phyloP scores from a whole-genome alignment of 495 filamentous ascomycete genomes.

The Xylaria acuta region DNA sequence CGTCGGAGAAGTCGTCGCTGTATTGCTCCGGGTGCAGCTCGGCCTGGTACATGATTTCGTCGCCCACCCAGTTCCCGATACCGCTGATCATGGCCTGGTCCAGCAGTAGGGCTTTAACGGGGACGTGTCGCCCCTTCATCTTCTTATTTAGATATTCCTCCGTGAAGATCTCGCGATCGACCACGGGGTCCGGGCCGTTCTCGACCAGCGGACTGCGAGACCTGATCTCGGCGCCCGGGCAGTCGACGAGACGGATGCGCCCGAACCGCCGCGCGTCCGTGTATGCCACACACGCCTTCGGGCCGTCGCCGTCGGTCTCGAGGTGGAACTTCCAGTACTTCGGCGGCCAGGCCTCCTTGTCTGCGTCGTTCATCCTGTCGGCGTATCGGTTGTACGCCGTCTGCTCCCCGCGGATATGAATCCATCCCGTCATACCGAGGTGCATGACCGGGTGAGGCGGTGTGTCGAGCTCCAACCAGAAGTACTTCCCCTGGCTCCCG shows the following conservation, averaged over 20 bases:
- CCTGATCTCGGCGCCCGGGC: slow-evolving; percentile 73
- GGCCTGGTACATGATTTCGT: slow-evolving; percentile 71
- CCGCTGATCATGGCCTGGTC: slow-evolving; percentile 92
- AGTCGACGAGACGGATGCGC: slow-evolving; percentile 82
- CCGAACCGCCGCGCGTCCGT: slow-evolving; percentile 79
- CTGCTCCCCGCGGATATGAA: slow-evolving; percentile 78
- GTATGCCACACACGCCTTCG: slow-evolving; percentile 76
- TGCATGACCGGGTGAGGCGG: slow-evolving; percentile 92
- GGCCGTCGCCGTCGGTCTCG: slow-evolving; percentile 61
- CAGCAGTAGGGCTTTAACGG: slow-evolving; percentile 84
- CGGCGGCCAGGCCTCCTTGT: slow-evolving; percentile 78
- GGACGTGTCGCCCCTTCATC: slow-evolving; percentile 74
- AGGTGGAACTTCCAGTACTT: slow-evolving; percentile 88
- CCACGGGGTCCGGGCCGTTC: slow-evolving; percentile 92
- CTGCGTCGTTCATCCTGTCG: slow-evolving; percentile 62
- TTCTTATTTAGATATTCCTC: slow-evolving; percentile 73
- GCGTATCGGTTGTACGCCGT: slow-evolving; percentile 74
- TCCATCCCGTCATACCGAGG: slow-evolving; percentile 88
- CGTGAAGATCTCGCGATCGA: slow-evolving; percentile 78
- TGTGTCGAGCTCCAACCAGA: slow-evolving; percentile 67
- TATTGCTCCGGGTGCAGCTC: slow-evolving; percentile 88
- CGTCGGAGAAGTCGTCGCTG: slow-evolving; percentile 77
- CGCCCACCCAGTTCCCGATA: slow-evolving; percentile 96
- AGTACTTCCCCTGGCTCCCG: slow-evolving; percentile 92
- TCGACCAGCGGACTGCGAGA: slow-evolving; percentile 79